Conservation (phyloP, 1,284 basidiomycete genomes). For the Pisolithus thermaeus region DNA sequence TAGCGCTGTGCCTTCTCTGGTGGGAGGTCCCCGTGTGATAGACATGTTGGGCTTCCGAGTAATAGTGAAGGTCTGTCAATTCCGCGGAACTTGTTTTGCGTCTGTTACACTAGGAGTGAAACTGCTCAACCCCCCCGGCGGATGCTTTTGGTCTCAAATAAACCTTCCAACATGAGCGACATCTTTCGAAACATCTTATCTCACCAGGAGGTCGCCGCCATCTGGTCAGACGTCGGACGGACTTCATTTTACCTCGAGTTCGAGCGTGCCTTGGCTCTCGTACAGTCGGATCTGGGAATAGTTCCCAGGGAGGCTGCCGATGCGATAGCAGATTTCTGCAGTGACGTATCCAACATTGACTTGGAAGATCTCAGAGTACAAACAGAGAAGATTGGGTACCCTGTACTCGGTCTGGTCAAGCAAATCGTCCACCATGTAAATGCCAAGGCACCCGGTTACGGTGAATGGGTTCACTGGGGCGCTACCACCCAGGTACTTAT, state of each 20-base stretch:
- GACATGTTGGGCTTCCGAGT: too few relatives aligned
- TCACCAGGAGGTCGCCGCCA: conserved; percentile 28
- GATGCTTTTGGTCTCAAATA: too few relatives aligned
- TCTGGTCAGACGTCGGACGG: conserved; percentile 38
- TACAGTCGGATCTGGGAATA: conserved; percentile 32
- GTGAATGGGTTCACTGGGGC: conserved; percentile 43
- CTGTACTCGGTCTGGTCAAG: conserved; percentile 37
- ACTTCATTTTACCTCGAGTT: conserved; percentile 35
- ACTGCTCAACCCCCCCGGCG: too few relatives aligned
- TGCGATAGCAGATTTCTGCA: conserved; percentile 29
- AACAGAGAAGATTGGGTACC: conserved; percentile 38
- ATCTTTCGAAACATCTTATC: conserved; percentile 38
- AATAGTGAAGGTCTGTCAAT: too few relatives aligned
- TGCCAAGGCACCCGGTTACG: conserved; percentile 28
- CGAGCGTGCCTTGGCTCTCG: conserved; percentile 33
- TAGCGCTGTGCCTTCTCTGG: too few relatives aligned
- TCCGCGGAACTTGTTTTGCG: too few relatives aligned
- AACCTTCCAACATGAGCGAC: too few relatives aligned
- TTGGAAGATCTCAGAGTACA: conserved; percentile 33
- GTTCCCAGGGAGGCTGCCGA: conserved; percentile 34
- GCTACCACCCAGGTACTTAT: conserved; percentile 38
- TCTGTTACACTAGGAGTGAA: too few relatives aligned
- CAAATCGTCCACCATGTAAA: conserved; percentile 36
- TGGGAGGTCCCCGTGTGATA: too few relatives aligned
- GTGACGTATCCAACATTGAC: conserved; percentile 30